Evolutionary conservation across 441 rosid species (phyloP).

Genomic region (Adansonia gregorii): DNA sequence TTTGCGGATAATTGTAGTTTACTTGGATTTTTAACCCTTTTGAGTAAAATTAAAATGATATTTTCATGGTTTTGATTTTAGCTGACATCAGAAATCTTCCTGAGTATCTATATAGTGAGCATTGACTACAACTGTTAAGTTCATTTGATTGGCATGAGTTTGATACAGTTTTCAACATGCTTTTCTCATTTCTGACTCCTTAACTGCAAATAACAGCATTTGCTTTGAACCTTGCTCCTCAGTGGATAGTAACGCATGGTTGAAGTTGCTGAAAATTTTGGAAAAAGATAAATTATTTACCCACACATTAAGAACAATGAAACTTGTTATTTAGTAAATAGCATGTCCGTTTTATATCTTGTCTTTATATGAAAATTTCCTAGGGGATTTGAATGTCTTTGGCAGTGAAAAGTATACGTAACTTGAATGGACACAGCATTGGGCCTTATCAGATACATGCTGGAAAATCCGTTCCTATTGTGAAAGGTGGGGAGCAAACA

Average conservation of each 20-base stretch:
- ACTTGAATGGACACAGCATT: conserved; percentile 93
- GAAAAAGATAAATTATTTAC: neutral
- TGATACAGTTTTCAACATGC: neutral
- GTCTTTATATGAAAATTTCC: neutral
- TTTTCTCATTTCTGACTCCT: neutral
- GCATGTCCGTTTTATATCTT: neutral
- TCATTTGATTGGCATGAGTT: neutral
- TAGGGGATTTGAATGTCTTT: conserved; percentile 14
- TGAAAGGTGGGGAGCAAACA: conserved; percentile 97
- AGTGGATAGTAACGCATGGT: neutral
- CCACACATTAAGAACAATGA: neutral
- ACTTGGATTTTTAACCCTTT: neutral
- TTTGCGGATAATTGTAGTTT: neutral
- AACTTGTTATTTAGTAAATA: conserved; percentile 1
- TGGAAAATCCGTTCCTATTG: conserved; percentile 92
- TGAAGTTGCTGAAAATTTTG: neutral
- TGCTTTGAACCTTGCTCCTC: neutral
- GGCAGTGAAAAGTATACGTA: conserved; percentile 90
- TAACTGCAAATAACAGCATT: neutral
- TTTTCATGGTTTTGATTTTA: neutral
- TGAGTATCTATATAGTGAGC: neutral
- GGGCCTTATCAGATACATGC: conserved; percentile 95
- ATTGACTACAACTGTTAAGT: neutral
- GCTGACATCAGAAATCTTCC: neutral
- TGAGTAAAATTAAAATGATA: neutral